Evolutionary conservation across 306 rosid genomes (phyloP), one percentile per base, ranked within the genome.

Genomic region (Vigna mungo): DNA sequence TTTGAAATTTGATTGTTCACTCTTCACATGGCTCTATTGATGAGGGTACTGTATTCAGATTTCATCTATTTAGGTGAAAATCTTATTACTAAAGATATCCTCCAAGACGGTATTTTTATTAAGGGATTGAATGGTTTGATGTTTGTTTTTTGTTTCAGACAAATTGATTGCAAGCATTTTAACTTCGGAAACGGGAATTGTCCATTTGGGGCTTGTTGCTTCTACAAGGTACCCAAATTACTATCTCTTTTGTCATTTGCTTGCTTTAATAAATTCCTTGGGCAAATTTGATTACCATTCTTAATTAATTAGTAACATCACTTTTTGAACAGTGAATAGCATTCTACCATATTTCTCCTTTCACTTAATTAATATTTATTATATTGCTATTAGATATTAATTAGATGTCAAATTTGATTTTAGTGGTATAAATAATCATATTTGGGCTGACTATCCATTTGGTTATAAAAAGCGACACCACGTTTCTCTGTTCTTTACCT

Each of bases 91-190:
- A 74, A 56, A 25, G n/a, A 48, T 68, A 61, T 11, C 23, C 2
- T 11, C 23, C 2, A 1, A n/a, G 48, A 7, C 7, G 52, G 14
- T 34, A 34, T 34, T 34, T 34, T 34, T 18, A 53, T 6, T 36
- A 62, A 27, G 39, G 62, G 67, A 8, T 46, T 59, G 61, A 47
- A 44, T 58, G 27, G 13, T 60, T 74, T 66, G 66, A 36, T 41
- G 60, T 73, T 60, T 76, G 34, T 39, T 67, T 75, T 58, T 48
- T 61, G 48, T 61, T 74, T 71, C 90, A 94, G 98, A 85, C 87
- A 90, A 78, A 92, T 90, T 79, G 90, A 95, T 85, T 95, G 98
- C 92, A 95, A 87, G 86, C 98, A 92, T 87, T 95, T 92, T 16
- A 82, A 87, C 82, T 89, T 81, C 46, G 97, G 98, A 75, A 86